A percentile compares a stretch with the other conserved stretches of the same genome.
Conservation (phyloP, 2,329 filamentous ascomycete species). For the Thelonectria olida region DNA sequence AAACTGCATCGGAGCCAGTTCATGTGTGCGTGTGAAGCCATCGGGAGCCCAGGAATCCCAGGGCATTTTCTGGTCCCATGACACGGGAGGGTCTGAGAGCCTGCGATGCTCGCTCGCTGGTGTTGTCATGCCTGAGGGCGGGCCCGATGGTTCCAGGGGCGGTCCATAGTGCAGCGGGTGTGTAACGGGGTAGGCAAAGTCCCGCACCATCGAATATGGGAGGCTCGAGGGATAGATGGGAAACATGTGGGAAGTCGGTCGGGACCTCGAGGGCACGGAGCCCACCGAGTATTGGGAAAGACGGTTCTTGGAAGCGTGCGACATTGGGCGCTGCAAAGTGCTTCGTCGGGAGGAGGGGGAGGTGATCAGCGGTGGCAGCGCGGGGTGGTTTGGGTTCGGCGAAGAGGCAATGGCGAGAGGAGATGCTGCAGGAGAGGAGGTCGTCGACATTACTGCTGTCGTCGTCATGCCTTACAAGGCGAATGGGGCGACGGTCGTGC, state of each 20-base stretch:
- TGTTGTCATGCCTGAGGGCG: conserved; percentile 83
- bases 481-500: conserved; percentile 39
- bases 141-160: conserved; percentile 75
- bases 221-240: conserved; percentile 87
- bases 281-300: conserved; percentile 84
- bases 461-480: conserved; percentile 45
- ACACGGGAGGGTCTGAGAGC: conserved; percentile 81
- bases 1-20: conserved; percentile 84
- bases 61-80: conserved; percentile 75
- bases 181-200: conserved; percentile 88
- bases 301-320: conserved; percentile 81
- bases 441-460: conserved; percentile 66
- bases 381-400: conserved; percentile 61
- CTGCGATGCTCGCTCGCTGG: conserved; percentile 82
- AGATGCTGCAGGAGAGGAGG: conserved; percentile 63
- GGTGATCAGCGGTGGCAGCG: conserved; percentile 66
- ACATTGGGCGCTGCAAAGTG: conserved; percentile 71
- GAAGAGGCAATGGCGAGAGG: conserved; percentile 57
- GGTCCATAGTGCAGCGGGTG: conserved; percentile 95
- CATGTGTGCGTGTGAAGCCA: conserved; percentile 69
- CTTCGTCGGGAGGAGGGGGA: conserved; percentile 67
- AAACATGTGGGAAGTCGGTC: conserved; percentile 83
- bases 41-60: conserved; percentile 67
- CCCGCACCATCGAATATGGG: conserved; percentile 88
- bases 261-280: conserved; percentile 75